Evolutionary conservation across 1,284 basidiomycete species (phyloP).

Genomic region (Tylopilus sp.): DNA sequence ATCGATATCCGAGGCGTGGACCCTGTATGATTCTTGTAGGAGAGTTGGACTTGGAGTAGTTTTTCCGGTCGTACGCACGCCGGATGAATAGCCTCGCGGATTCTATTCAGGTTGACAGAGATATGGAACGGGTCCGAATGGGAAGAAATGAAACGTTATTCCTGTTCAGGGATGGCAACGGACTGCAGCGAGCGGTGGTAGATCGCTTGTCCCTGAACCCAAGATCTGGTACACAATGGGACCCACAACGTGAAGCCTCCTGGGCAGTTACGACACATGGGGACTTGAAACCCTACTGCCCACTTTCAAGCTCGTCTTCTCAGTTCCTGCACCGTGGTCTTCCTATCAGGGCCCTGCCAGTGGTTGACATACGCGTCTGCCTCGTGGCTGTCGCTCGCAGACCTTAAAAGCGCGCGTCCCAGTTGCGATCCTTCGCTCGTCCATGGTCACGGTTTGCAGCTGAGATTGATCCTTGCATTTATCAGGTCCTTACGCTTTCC

Average conservation of each 20-base stretch:
- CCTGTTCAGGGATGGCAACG: slow-evolving; percentile 6
- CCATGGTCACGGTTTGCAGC: slow-evolving; percentile 17
- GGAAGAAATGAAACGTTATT: slow-evolving; percentile 1
- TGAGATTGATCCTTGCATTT: background rate
- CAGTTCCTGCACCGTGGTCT: slow-evolving; percentile 8
- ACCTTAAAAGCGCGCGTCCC: slow-evolving; percentile 8
- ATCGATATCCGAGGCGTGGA: slow-evolving; percentile 38
- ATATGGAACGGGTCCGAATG: slow-evolving; percentile 6
- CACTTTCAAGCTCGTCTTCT: background rate
- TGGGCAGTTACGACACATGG: too few species aligned
- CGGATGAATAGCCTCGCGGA: too few species aligned
- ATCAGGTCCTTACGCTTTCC: slow-evolving; percentile 1
- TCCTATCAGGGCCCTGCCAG: slow-evolving; percentile 6
- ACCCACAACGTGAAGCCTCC: slow-evolving; percentile 3
- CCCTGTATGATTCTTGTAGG: slow-evolving; percentile 41
- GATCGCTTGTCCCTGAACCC: slow-evolving; percentile 23
- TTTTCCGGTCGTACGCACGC: too few species aligned
- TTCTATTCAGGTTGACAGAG: background rate
- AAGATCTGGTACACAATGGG: slow-evolving; percentile 9
- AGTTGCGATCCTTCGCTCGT: slow-evolving; percentile 7
- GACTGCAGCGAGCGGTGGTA: slow-evolving; percentile 21
- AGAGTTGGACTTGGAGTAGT: background rate
- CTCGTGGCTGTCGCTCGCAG: slow-evolving; percentile 16
- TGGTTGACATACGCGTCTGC: background rate
- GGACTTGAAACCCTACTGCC: too few species aligned